These are phyloP conservation scores for Dactylellina haptotyla DNA, from an alignment of 2,329 filamentous ascomycete genomes.

Conservation along the genomic window DNA sequence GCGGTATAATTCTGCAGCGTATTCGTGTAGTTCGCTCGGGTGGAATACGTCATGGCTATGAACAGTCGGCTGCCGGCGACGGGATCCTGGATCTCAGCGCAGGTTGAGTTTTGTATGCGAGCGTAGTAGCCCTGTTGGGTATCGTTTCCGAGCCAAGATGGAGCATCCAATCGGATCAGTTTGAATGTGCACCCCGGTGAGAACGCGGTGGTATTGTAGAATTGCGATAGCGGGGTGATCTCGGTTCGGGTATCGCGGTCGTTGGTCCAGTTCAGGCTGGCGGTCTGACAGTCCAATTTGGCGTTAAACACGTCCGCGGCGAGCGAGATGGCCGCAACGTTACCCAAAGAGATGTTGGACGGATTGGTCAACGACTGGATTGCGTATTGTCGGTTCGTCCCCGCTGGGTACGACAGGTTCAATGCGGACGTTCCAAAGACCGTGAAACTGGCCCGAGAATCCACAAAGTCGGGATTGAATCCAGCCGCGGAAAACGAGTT, in stretches of 20 bases:
- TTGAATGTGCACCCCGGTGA: constrained; percentile 34
- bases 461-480: constrained; percentile 11
- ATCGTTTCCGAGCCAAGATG: constrained; percentile 27
- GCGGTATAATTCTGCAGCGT: constrained; percentile 43
- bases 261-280: constrained; percentile 33
- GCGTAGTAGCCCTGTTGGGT: constrained; percentile 40
- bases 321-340: constrained; percentile 37
- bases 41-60: constrained; percentile 43
- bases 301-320: constrained; percentile 36
- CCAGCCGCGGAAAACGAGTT: constrained; percentile 21
- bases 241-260: constrained; percentile 14
- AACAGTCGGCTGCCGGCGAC: constrained; percentile 19
- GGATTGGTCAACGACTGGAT: constrained; percentile 35
- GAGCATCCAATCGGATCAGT: constrained; percentile 34
- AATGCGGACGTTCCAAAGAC: constrained; percentile 24
- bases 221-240: constrained; percentile 40
- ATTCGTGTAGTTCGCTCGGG: constrained; percentile 33
- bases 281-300: constrained; percentile 36
- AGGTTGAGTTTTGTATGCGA: constrained; percentile 43
- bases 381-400: constrained; percentile 39
- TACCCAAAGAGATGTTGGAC: constrained; percentile 19
- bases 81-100: constrained; percentile 37
- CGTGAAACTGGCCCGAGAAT: constrained; percentile 42
- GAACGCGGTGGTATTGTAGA: constrained; percentile 47
- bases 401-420: constrained; percentile 51